Base-by-base conservation (phyloP, 1,284 basidiomycete species). In the Ceratobasidium sp. region DNA sequence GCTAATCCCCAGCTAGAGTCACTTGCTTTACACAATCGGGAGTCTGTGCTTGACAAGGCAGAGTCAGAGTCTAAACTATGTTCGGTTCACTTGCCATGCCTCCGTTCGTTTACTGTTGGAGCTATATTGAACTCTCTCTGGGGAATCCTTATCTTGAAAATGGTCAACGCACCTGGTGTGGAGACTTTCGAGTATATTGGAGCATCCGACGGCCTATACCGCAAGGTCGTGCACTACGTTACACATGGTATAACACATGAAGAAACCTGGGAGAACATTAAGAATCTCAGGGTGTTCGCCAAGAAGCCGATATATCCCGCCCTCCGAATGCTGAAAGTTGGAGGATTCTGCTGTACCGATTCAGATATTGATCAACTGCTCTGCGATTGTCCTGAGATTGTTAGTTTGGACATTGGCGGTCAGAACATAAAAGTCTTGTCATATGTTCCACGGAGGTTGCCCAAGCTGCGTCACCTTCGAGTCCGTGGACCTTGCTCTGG, bases 1-100 rank as follows among this genome's bases (percentile, higher is more conserved):
- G 23, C 42, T 39, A 68, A 28, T 28, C 66, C 44, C n/a, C 66
- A 51, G 42, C 66, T 68, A 10, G 40, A 68, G 20, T 68, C 66
- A 9, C 26, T 68, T 18, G 26, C 66, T 28, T 40, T 20, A 51
- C 20, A 23, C 63, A 42, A 40, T n/a, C 3, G 13, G 5, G 7
- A 12, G 40, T 40, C 42, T 44, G 40, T 42, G 5, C 44, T 12
- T 44, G 63, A 64, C 20, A 10, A 56, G 20, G 49, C 33, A 33
- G 33, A 33, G 33, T 33, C 33, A 56, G 20, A 23, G 15, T 13
- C 15, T 56, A 18, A 26, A n/a, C 55, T 5, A 26, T 15, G 15
- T n/a, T 40, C 39, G 20, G 39, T 64, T 20, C 63, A 20, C 40
- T 44, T 64, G 9, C 63, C 33, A 10, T 44, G 12, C 3, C 63